Evolutionary conservation across 345 rosid genomes (phyloP).

Genomic region (rapeseed (Brassica napus)): Da-Ae NC_063444.1:1144001-1144500

Average conservation of each 20-base stretch:
- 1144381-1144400: background rate
- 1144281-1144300: conserved; percentile 85
- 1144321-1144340: conserved; percentile 89
- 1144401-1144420: conserved; percentile 51
- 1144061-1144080: background rate
- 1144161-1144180: conserved; percentile 74
- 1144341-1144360: background rate
- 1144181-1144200: conserved; percentile 2
- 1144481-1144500: conserved; percentile 90
- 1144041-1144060: background rate
- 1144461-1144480: conserved; percentile 80
- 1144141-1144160: conserved; percentile 73
- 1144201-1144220: background rate
- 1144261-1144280: conserved; percentile 72
- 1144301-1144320: conserved; percentile 88
- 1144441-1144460: conserved; percentile 63
- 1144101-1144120: conserved; percentile 68
- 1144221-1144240: conserved; percentile 25
- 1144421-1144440: conserved; percentile 68
- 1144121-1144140: conserved; percentile 74
- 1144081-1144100: background rate
- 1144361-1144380: background rate
- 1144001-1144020: conserved; percentile 89
- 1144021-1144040: conserved; percentile 80
- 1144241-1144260: conserved; percentile 63